These are phyloP conservation scores for Candida gigantensis DNA, from an alignment of 1,139 yeast genomes.

Conservation along the genomic window DNA sequence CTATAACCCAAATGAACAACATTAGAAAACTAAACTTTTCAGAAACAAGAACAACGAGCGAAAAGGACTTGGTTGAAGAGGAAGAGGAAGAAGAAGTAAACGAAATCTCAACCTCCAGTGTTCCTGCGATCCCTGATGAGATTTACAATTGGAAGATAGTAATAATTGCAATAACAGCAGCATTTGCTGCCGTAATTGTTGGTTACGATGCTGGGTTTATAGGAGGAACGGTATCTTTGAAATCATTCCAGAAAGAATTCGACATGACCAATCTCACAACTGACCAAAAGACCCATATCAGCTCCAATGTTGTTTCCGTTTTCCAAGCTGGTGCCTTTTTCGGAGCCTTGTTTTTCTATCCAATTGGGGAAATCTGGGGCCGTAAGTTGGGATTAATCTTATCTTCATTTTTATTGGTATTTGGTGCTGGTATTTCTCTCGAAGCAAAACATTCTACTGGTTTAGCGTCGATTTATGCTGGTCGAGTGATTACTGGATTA, in stretches of 20 bases:
- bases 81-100: not conserved
- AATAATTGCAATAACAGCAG: constrained; percentile 26
- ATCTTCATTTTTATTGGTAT: constrained; percentile 35
- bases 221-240: constrained; percentile 33
- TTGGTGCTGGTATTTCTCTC: constrained; percentile 46
- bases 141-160: constrained; percentile 24
- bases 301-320: constrained; percentile 34
- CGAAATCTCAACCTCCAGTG: not conserved
- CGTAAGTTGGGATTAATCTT: constrained; percentile 27
- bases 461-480: constrained; percentile 37
- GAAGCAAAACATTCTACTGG: constrained; percentile 23
- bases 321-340: constrained; percentile 40
- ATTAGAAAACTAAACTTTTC: not conserved
- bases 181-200: constrained; percentile 34
- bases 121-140: constrained; percentile 19
- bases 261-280: constrained; percentile 23
- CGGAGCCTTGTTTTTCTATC: constrained; percentile 31
- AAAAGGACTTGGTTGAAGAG: not conserved
- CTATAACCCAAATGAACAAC: not conserved
- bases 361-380: constrained; percentile 30
- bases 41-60: not conserved
- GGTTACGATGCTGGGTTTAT: constrained; percentile 40
- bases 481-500: constrained; percentile 35
- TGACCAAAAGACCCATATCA: constrained; percentile 16
- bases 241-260: constrained; percentile 29